These are phyloP conservation scores for Suhomyces bokatorum DNA, from an alignment of 1,139 yeast species.

Conservation along the genomic window DNA sequence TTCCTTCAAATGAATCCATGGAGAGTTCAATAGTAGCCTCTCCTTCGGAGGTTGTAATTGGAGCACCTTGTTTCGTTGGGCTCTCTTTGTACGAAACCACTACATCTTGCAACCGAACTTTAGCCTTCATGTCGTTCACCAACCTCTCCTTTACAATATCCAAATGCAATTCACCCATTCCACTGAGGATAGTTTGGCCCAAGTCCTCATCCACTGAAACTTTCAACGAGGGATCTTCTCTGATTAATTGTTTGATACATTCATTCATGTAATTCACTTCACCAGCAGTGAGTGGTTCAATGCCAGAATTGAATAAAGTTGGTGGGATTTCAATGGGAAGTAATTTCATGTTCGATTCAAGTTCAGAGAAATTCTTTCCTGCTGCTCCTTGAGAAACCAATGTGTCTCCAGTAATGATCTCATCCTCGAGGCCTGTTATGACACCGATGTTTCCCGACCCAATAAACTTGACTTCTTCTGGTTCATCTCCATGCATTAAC, in stretches of 20 bases:
- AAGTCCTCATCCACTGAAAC: conserved; percentile 75
- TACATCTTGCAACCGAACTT: conserved; percentile 75
- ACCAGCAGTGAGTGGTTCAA: conserved; percentile 83
- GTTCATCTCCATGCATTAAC: conserved; percentile 86
- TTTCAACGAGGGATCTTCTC: conserved; percentile 83
- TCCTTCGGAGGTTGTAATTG: conserved; percentile 6
- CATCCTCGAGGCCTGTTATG: conserved; percentile 67
- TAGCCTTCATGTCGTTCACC: conserved; percentile 76
- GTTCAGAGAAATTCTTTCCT: conserved; percentile 47
- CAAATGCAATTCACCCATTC: conserved; percentile 94
- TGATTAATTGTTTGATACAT: conserved; percentile 61
- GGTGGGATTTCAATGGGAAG: conserved; percentile 87
- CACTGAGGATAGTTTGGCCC: conserved; percentile 85
- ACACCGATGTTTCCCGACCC: conserved; percentile 90
- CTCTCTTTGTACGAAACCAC: conserved; percentile 90
- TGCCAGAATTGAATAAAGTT: conserved; percentile 83
- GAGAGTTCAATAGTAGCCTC: conserved; percentile 36
- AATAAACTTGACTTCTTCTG: conserved; percentile 65
- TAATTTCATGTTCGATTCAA: conserved; percentile 54
- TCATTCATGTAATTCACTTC: conserved; percentile 70
- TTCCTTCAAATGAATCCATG: conserved; percentile 56
- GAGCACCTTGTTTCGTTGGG: conserved; percentile 26
- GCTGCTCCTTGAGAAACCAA: conserved; percentile 55
- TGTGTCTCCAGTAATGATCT: conserved; percentile 88
- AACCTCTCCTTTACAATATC: conserved; percentile 84